Base-by-base conservation (phyloP, 495 filamentous ascomycete species). In the Penicillium canariense region DNA sequence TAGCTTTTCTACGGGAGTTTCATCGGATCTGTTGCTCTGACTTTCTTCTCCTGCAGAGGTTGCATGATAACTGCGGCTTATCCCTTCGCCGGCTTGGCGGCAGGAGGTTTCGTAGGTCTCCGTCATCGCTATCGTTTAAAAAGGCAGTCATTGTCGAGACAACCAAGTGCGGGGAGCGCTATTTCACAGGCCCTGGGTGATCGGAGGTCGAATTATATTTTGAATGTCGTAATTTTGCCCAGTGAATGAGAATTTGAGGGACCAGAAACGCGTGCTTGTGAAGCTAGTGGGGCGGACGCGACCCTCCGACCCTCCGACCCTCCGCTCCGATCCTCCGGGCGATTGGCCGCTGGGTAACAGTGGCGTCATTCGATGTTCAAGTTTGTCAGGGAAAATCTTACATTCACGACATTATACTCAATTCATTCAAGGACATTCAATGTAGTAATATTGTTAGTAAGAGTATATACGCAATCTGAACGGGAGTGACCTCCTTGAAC, bases 21-120 rank as follows among this genome's bases (percentile, higher is more conserved):
- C 0, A 10, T 35, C 27, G 8, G 31, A 26, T 15, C 12, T 32
- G 40, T 1, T 15, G 17, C 26, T 12, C 50, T 26, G 65, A 70
- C 66, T 70, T 70, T 56, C 66, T 55, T 42, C 58, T 50, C 17
- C 68, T 60, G 43, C 68, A 71, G 34, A 65, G 43, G 31, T 58
- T 65, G 56, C 68, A 71, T 30, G 66, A 69, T 1, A 71, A 50
- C 49, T 71, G 68, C 15, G 66, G 66, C 40, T 71, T 71, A 49
- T 71, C 68, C 9, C 68, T 56, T 28, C 68, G 56, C 30, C 68
- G 61, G 10, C 55, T 64, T 17, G 62, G 65, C 18, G 64, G 54
- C 20, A 55, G 65, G 22, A 61, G 59, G 23, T 22, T 40, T 22
- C 35, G 49, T 17, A 15, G 17, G 15, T 17, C 32, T 52, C 54